Conservation (phyloP, 805 yeast genomes). For the Barnettozyma pratensis region DNA sequence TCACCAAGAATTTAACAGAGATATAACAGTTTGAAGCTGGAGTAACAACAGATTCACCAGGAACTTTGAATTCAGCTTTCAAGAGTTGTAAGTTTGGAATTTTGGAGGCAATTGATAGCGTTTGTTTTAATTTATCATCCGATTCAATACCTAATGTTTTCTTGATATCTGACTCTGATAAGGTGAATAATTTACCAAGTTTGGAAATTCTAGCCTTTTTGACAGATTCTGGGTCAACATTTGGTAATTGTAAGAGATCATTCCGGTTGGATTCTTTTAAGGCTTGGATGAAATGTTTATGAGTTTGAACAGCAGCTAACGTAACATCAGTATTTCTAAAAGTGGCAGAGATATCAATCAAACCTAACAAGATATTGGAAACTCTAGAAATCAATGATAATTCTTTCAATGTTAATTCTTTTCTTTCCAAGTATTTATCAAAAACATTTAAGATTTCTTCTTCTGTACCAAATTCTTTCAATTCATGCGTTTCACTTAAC, state of each 20-base stretch:
- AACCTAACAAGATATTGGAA: slow-evolving; percentile 62
- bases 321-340: slow-evolving; percentile 73
- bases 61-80: slow-evolving; percentile 72
- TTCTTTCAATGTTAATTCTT: slow-evolving; percentile 31
- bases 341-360: slow-evolving; percentile 74
- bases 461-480: slow-evolving; percentile 37
- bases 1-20: slow-evolving; percentile 66
- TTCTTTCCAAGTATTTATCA: slow-evolving; percentile 54
- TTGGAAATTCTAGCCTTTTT: slow-evolving; percentile 43
- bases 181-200: slow-evolving; percentile 63
- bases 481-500: slow-evolving; percentile 66
- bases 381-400: slow-evolving; percentile 56
- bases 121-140: slow-evolving; percentile 37
- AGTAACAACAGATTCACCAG: slow-evolving; percentile 74
- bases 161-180: slow-evolving; percentile 49
- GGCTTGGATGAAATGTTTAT: slow-evolving; percentile 73
- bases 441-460: slow-evolving; percentile 49
- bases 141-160: slow-evolving; percentile 49
- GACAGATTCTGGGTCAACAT: slow-evolving; percentile 47
- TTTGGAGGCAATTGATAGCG: slow-evolving; percentile 51
- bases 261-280: slow-evolving; percentile 50
- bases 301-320: slow-evolving; percentile 54
- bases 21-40: slow-evolving; percentile 74
- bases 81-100: slow-evolving; percentile 68
- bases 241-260: slow-evolving; percentile 79